These are phyloP conservation scores for Suhomyces bokatorum DNA, from an alignment of 1,139 yeast genomes.

Conservation along the genomic window DNA sequence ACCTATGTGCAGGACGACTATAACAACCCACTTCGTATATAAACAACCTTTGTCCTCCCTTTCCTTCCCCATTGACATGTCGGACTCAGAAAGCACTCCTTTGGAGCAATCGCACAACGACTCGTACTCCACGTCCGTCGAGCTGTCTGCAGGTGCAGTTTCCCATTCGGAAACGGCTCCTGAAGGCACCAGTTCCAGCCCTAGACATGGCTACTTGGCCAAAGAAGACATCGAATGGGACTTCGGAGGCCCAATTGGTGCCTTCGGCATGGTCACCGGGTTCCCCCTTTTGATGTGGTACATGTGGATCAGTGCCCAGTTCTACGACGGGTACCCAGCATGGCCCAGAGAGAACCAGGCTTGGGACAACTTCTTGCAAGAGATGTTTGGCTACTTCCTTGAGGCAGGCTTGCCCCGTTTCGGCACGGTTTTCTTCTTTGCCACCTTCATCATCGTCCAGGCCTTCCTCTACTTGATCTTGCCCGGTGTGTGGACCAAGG, in stretches of 20 bases:
- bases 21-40: not conserved
- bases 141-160: not conserved
- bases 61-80: not conserved
- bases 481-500: conserved; percentile 95
- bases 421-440: conserved; percentile 68
- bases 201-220: conserved; percentile 31
- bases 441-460: conserved; percentile 70
- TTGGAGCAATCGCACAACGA: not conserved
- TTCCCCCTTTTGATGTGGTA: conserved; percentile 95
- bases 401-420: conserved; percentile 69
- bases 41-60: not conserved
- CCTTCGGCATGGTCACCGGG: conserved; percentile 86
- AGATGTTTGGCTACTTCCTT: conserved; percentile 46
- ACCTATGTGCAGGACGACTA: not conserved
- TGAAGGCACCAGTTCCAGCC: not conserved
- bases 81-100: conserved; percentile 5
- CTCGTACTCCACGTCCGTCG: conserved; percentile 1
- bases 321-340: conserved; percentile 73
- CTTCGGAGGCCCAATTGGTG: conserved; percentile 95
- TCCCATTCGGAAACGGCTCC: not conserved
- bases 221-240: conserved; percentile 64
- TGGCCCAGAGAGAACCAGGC: conserved; percentile 64
- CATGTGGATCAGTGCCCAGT: conserved; percentile 90
- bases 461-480: conserved; percentile 75
- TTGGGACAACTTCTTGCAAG: conserved; percentile 52